phyloP scores from a whole-genome alignment of 148 eudicot species.

The Nepenthes gracilis region DNA sequence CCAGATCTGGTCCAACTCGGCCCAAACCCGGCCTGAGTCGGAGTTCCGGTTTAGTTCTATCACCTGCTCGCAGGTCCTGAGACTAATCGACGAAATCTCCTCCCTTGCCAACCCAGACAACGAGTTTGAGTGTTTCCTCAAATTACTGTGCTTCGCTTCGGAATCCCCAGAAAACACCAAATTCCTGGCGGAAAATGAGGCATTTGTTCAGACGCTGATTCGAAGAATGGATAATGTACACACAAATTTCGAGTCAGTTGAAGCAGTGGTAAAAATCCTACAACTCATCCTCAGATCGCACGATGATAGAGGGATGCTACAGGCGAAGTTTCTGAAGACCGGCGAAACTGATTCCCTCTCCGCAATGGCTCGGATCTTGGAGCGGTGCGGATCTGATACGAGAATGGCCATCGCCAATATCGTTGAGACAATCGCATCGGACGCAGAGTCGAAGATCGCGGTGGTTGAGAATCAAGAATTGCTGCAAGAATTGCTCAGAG shows the following conservation, averaged over 20 bases:
- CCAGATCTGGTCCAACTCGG: conserved; percentile 50
- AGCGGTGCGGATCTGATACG: conserved; percentile 14
- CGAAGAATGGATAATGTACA: conserved; percentile 2
- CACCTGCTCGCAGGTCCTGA: conserved; percentile 7
- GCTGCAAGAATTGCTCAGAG: conserved; percentile 10
- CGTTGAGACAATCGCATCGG: conserved; percentile 12
- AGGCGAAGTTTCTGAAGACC: background rate
- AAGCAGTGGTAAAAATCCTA: conserved; percentile 19
- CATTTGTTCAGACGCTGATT: conserved; percentile 15
- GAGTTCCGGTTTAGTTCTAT: conserved; percentile 11
- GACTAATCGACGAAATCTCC: conserved; percentile 13
- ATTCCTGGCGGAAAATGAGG: conserved; percentile 10
- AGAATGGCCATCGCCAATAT: conserved; percentile 16
- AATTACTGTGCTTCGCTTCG: conserved; percentile 27
- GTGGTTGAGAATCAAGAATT: conserved; percentile 21
- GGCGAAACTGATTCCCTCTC: background rate
- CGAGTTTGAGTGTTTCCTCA: conserved; percentile 5
- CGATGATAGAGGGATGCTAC: conserved; percentile 8
- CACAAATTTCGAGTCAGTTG: conserved; percentile 16
- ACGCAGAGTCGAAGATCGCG: conserved; percentile 13
- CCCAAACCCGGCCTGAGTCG: conserved; percentile 5
- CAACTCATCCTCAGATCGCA: conserved; percentile 12
- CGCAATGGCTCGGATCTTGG: conserved; percentile 14
- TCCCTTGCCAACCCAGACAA: background rate
- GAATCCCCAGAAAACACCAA: conserved; percentile 30